Evolutionary conservation across 23 red algal genomes (phyloP).

Genomic region (Gracilariopsis chorda): DNA sequence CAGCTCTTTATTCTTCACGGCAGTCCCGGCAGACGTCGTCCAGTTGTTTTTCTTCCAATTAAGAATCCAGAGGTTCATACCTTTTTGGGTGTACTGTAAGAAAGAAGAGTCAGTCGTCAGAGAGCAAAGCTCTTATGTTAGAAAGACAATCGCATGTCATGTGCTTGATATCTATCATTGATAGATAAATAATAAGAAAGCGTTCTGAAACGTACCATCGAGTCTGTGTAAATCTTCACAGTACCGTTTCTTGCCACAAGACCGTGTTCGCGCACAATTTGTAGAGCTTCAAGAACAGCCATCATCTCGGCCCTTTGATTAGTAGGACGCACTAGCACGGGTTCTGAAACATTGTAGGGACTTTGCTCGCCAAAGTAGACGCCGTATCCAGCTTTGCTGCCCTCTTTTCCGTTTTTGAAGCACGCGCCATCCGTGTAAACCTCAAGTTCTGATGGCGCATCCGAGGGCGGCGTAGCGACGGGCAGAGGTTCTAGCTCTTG

Average conservation of each 20-base stretch:
- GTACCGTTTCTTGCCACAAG: conserved; percentile 5
- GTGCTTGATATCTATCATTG: too few relatives aligned
- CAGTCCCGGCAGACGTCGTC: conserved; percentile 24
- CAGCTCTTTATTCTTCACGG: conserved; percentile 69
- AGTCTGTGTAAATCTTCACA: conserved; percentile 40
- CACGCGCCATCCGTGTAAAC: conserved; percentile 93
- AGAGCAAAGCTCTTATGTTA: too few relatives aligned
- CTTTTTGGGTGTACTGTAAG: conserved; percentile 76
- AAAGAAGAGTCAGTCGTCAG: too few relatives aligned
- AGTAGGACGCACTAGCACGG: conserved; percentile 53
- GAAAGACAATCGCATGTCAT: too few relatives aligned
- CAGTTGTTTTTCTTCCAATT: conserved; percentile 71
- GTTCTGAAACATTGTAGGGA: conserved; percentile 63
- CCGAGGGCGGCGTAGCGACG: background rate
- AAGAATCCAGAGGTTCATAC: conserved; percentile 58
- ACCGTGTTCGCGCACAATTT: conserved; percentile 26
- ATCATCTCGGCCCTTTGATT: conserved; percentile 93
- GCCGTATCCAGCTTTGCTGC: conserved; percentile 58
- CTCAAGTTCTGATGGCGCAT: conserved; percentile 1
- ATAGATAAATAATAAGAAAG: too few relatives aligned
- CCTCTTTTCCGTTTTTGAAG: conserved; percentile 48
- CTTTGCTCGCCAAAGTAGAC: conserved; percentile 77
- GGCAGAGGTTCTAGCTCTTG: background rate
- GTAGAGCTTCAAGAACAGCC: conserved; percentile 67
- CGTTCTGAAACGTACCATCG: conserved; percentile 11